Conservation (phyloP, 495 filamentous ascomycete species). For the Aspergillus avenaceus region DNA sequence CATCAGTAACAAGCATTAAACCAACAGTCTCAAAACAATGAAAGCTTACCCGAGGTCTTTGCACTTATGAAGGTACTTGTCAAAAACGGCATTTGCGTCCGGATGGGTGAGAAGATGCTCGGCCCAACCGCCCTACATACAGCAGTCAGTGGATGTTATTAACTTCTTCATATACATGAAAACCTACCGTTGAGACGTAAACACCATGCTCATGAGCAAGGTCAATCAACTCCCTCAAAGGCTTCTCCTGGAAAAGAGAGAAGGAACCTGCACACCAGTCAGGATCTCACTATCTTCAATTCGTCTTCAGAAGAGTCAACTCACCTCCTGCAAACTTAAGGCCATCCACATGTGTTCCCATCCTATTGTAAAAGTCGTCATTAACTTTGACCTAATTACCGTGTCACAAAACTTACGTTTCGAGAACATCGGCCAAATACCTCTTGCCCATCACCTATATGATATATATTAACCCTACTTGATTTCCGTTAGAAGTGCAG, state of each 20-base stretch:
- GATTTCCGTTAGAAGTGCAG: too few relatives aligned
- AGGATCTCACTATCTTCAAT: not conserved
- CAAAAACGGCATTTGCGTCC: slow-evolving; percentile 39
- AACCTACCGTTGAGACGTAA: slow-evolving; percentile 49
- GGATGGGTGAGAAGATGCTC: slow-evolving; percentile 52
- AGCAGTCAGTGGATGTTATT: not conserved
- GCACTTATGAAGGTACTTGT: slow-evolving; percentile 49
- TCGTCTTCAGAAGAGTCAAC: not conserved
- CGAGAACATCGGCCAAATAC: slow-evolving; percentile 48
- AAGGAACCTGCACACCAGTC: slow-evolving; percentile 39
- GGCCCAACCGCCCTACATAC: slow-evolving; percentile 46
- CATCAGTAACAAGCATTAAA: not conserved
- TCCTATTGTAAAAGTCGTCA: slow-evolving; percentile 21
- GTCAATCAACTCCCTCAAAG: slow-evolving; percentile 47
- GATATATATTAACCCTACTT: not conserved
- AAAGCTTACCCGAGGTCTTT: slow-evolving; percentile 40
- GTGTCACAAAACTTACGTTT: slow-evolving; percentile 34
- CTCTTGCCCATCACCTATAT: slow-evolving; percentile 46
- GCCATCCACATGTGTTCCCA: slow-evolving; percentile 53
- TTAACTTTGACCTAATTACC: not conserved
- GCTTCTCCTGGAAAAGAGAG: slow-evolving; percentile 45
- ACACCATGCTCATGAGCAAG: slow-evolving; percentile 49
- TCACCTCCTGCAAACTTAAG: slow-evolving; percentile 55
- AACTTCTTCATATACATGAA: not conserved
- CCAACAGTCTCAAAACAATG: not conserved